Base-by-base conservation (phyloP, 2,329 filamentous ascomycete genomes). In the Blumeriella jaapii region DNA sequence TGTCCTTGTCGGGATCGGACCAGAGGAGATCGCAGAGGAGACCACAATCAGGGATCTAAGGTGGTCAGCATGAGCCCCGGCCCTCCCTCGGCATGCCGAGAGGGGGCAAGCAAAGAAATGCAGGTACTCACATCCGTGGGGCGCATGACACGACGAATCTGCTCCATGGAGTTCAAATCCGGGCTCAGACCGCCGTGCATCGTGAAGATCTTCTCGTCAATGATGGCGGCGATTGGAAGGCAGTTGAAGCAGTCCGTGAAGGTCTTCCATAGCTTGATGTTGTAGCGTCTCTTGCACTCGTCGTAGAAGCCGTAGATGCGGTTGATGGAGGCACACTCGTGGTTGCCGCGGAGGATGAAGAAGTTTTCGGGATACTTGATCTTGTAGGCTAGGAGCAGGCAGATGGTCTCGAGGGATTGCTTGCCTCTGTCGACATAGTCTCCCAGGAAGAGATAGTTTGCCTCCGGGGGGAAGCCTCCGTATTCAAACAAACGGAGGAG, bases 311-410 rank as follows among this genome's bases (percentile, higher is more conserved):
- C 91, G 61, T 98, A 98, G 63, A 96, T 93, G 58, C 91, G 85
- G 69, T 93, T 98, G 70, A 98, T 93, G 34, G 84, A 93, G 40
- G 91, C 91, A 65, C 91, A 96, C 64, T 98, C 91, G 70, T 98
- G 91, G 70, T 98, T 98, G 46, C 91, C 91, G 51, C 91, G 85
- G 40, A 98, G 76, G 50, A 98, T 82, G 70, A 98, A 98, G 68
- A 98, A 96, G 69, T 98, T 98, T 67, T 98, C 91, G 31, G 91
- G 91, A 61, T 94, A 96, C 69, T 96, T 96, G 74, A 98, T 93
- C 76, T 98, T 98, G 76, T 96, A 98, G 45, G 86, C 86, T 33
- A 98, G 74, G 38, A 98, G 73, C 46, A 98, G 71, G 67, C 86
- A 94, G 63, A 98, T 96, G 50, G 91, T 96, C 70, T 98, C 91